These are phyloP conservation scores for Aureococcus anophagefferens DNA, from an alignment of 108 stramenopile species.

Conservation along the genomic window DNA sequence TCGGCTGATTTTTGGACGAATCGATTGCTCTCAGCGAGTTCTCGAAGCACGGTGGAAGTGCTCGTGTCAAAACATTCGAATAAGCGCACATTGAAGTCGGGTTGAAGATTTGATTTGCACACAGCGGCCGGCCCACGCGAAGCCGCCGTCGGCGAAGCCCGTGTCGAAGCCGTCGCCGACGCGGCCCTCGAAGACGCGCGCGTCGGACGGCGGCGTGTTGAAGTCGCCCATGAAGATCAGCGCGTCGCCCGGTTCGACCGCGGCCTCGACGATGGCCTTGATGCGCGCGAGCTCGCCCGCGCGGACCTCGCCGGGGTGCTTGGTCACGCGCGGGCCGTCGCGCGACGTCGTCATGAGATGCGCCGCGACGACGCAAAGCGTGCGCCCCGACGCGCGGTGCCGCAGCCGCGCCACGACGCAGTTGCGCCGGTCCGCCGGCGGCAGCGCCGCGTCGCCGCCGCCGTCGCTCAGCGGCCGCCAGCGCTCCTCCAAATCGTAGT, in stretches of 20 bases:
- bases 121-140: neutral
- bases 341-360: slow-evolving; percentile 23
- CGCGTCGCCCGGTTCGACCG: neutral
- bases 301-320: slow-evolving; percentile 20
- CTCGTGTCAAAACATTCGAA: no score
- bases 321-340: slow-evolving; percentile 8
- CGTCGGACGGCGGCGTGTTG: slow-evolving; percentile 10
- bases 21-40: no score
- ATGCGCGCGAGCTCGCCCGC: slow-evolving; percentile 12
- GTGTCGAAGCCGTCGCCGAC: neutral
- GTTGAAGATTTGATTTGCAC: no score
- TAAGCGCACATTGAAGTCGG: no score
- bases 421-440: slow-evolving; percentile 22
- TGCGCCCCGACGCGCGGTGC: slow-evolving; percentile 9
- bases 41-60: no score
- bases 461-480: no score
- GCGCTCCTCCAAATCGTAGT: no score
- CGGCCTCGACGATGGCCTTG: neutral
- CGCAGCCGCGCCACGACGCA: slow-evolving; percentile 8
- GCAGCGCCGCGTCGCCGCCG: no score
- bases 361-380: slow-evolving; percentile 2
- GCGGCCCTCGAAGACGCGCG: slow-evolving; percentile 3
- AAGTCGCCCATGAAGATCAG: slow-evolving; percentile 17
- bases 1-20: no score
- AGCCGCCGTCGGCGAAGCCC: slow-evolving; percentile 3